Evolutionary conservation across 352 stramenopile species (phyloP), one percentile per base, ranked within the genome.

Genomic region (Phytophthora capsici): DNA sequence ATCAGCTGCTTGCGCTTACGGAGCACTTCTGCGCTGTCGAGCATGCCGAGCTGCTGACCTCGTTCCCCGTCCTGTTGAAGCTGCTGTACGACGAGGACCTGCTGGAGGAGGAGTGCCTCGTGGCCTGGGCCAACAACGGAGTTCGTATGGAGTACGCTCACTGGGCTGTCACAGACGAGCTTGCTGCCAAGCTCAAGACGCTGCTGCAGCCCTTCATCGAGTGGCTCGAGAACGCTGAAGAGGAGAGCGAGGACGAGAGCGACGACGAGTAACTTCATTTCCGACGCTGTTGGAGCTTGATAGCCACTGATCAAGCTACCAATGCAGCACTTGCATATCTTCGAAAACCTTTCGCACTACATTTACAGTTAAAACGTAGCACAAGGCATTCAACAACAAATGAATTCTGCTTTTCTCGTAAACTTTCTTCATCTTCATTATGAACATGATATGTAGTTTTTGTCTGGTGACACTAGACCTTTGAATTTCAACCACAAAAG

Each of bases 151-250:
- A 93, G 55, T 93, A 89, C 57, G 84, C 84, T 3, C 88, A 97
- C 76, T 93, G 91, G 79, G 89, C 91, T 46, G 95, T 94, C 48
- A 92, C 57, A 51, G 89, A 96, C 53, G 93, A 98, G 12, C 84
- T 91, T 61, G 84, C 93, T 45, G 81, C 78, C 12, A 85, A 85
- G 50, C 78, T 99, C 41, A 88, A 91, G 58, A 75, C 77, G 13
- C 81, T 97, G 59, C 80, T 98, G 22, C 84, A 97, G 71, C 96
- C 96, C 4, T 98, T 99, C 59, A 89, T 99, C 40, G 94, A 97
- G 52, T 99, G 97, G 97, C 90, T 99, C 28, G 88, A 98, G 84
- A 98, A 99, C 77, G 94, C 93, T 40, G 92, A 98, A 59, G 92
- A 97, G 44, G 91, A 97, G 62, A 95, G 92, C 41, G 86, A 91